These are phyloP conservation scores for Chenopodium quinoa DNA, from an alignment of 148 eudicot species.

Conservation along the genomic window DNA sequence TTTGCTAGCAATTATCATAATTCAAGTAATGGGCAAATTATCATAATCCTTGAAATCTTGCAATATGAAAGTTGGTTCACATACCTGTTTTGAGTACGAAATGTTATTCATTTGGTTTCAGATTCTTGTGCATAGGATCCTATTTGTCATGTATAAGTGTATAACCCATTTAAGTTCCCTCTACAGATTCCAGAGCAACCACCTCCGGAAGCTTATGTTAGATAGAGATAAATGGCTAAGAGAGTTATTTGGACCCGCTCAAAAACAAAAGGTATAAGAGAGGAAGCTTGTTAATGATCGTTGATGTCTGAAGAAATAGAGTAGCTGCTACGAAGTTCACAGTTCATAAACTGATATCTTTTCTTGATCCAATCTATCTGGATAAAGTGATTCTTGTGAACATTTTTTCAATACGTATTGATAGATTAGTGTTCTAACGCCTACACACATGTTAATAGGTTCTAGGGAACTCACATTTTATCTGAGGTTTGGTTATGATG, in stretches of 20 bases:
- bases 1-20: too few relatives aligned
- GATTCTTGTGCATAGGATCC: not conserved
- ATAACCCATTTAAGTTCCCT: not conserved
- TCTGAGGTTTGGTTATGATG: not conserved
- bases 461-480: not conserved
- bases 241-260: not conserved
- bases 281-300: not conserved
- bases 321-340: not conserved
- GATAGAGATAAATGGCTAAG: not conserved
- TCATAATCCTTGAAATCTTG: not conserved
- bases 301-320: not conserved
- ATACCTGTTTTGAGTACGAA: not conserved
- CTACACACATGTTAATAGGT: not conserved
- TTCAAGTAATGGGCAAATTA: not conserved
- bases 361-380: too few relatives aligned
- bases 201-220: slow-evolving; percentile 30
- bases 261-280: not conserved
- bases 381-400: too few relatives aligned
- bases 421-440: not conserved
- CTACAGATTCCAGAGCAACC: slow-evolving; percentile 37
- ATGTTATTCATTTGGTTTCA: not conserved
- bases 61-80: not conserved
- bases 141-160: too few relatives aligned
- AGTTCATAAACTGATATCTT: not conserved
- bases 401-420: not conserved